These are phyloP conservation scores for Xylaria sp. DNA, from an alignment of 2,329 filamentous ascomycete genomes.

Conservation along the genomic window DNA sequence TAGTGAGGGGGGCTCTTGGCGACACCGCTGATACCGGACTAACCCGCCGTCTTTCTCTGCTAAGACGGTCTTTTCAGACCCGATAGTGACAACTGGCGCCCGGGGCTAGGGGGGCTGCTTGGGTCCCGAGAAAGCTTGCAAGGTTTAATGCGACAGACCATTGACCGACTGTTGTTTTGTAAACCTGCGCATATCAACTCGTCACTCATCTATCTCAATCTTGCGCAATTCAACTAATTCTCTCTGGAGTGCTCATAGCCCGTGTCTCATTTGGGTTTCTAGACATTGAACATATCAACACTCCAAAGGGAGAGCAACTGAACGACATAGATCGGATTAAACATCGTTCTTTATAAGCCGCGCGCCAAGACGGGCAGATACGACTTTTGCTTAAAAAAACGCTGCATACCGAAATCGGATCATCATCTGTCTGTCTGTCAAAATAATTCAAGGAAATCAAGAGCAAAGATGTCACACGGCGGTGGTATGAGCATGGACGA, in stretches of 20 bases:
- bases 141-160: background rate
- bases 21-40: background rate
- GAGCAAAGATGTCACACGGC: conserved; percentile 12
- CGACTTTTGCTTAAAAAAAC: background rate
- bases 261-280: background rate
- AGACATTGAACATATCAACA: background rate
- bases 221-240: background rate
- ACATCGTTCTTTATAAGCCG: background rate
- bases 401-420: background rate
- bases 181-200: conserved; percentile 17
- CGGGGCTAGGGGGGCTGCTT: background rate
- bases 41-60: background rate
- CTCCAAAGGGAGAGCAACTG: background rate
- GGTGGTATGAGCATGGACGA: conserved; percentile 34
- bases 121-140: background rate
- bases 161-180: background rate
- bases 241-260: conserved; percentile 4
- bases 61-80: background rate
- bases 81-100: background rate
- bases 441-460: background rate
- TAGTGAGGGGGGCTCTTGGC: conserved; percentile 23
- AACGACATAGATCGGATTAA: background rate
- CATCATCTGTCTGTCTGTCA: background rate
- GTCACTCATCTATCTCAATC: background rate
- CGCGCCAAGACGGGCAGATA: background rate